These are phyloP conservation scores for Dalbergia cochinchinensis DNA, from an alignment of 306 rosid genomes.

Conservation along the genomic window DNA sequence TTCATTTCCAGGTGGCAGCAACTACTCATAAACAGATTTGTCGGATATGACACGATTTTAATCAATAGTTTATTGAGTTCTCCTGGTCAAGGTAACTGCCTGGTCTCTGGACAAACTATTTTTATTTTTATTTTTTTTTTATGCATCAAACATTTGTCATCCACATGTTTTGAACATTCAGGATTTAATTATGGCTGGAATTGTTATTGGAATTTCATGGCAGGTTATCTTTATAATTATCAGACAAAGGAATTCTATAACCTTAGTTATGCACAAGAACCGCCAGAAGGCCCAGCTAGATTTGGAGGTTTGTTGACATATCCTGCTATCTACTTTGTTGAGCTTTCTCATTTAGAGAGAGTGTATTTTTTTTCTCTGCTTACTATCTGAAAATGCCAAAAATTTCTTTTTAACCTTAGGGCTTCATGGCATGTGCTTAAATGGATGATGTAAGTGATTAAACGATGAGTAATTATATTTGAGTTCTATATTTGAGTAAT, in stretches of 20 bases:
- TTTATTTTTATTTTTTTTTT: neutral
- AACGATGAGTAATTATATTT: neutral
- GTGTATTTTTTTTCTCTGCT: neutral
- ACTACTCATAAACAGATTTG: slow-evolving; percentile 93
- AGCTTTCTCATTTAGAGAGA: slow-evolving; percentile 33
- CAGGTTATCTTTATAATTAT: slow-evolving; percentile 93
- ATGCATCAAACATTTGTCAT: neutral
- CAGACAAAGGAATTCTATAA: slow-evolving; percentile 94
- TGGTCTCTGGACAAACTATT: slow-evolving; percentile 36
- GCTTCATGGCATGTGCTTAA: neutral
- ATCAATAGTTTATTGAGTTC: slow-evolving; percentile 94
- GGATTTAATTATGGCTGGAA: slow-evolving; percentile 42
- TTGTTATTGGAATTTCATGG: slow-evolving; percentile 45
- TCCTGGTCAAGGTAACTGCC: slow-evolving; percentile 88
- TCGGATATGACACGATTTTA: slow-evolving; percentile 98
- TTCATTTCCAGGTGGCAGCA: slow-evolving; percentile 92
- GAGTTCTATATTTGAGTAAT: too few species aligned
- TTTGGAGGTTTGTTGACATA: slow-evolving; percentile 87
- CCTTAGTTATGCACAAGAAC: slow-evolving; percentile 85
- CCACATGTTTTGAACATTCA: slow-evolving; percentile 30
- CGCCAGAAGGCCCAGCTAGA: slow-evolving; percentile 83
- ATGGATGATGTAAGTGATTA: neutral
- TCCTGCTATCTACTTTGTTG: slow-evolving; percentile 47
- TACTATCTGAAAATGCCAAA: neutral
- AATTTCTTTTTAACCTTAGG: neutral